Base-by-base conservation (phyloP, 2,329 filamentous ascomycete genomes). In the Coleophoma cylindrospora region DNA sequence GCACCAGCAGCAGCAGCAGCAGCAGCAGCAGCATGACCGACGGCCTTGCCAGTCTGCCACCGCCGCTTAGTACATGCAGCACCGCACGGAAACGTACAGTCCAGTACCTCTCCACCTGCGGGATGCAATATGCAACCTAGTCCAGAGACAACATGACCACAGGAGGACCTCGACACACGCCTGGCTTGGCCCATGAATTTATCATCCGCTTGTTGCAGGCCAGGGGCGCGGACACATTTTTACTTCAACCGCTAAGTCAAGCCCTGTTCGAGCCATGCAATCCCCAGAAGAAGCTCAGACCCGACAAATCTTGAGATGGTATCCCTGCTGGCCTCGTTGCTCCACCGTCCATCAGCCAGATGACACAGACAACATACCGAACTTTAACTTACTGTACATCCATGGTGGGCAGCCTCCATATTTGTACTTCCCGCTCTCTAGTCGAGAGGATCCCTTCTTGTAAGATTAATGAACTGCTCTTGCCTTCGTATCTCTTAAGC, bases 281-380 rank as follows among this genome's bases (percentile, higher is more conserved):
- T 61, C 58, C 61, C 61, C 61, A 58, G 57, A 59, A 62, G 57
- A 62, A 64, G 61, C 61, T 62, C 60, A 57, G 61, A 59, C 59
- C 61, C 54, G 57, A 40, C 40, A 52, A 53, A 61, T 58, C 53
- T 47, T 50, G 47, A 47, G 50, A 50, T 49, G 52, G 44, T 50
- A 56, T 51, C 57, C 56, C 52, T 58, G 58, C 43, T 56, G 50
- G 53, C 56, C 27, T 58, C 57, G 57, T 58, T 57, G 55, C 54
- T 57, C 22, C 15, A 15, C 38, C 15, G 33, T 49, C 57, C 57
- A 57, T 52, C 58, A 61, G 53, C 58, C 55, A 60, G 50, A 64
- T 64, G 61, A 64, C 62, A 66, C 61, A 63, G 59, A 65, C 60
- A 55, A 64, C 60, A 63, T 64, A 60, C 60, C 60, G 57, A 60